Conservation (phyloP, 257 asterid genomes). For the Nicotiana paniculata region DNA sequence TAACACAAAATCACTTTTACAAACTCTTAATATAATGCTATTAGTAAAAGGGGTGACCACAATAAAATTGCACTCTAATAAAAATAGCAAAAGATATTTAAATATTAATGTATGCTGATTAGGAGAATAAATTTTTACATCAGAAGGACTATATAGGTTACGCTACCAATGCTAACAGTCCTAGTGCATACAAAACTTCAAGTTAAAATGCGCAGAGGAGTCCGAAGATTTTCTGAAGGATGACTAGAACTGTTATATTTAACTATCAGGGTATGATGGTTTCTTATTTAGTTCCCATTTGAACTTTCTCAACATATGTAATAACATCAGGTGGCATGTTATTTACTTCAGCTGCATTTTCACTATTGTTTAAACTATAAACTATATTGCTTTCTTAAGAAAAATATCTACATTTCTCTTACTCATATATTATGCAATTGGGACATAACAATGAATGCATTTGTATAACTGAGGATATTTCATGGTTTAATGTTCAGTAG, state of each 20-base stretch:
- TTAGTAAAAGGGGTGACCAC: too few relatives aligned
- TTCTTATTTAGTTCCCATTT: neutral
- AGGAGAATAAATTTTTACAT: too few relatives aligned
- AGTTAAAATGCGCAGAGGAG: too few relatives aligned
- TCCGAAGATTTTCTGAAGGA: neutral
- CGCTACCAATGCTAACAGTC: too few relatives aligned
- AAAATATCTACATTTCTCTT: neutral
- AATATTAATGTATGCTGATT: too few relatives aligned
- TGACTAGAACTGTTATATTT: neutral
- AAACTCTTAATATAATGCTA: too few relatives aligned
- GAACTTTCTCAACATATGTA: neutral
- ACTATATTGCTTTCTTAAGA: neutral
- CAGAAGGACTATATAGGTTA: too few relatives aligned
- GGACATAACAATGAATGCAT: neutral
- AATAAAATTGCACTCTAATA: too few relatives aligned
- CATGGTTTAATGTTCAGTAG: constrained; percentile 1
- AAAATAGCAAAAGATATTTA: too few relatives aligned
- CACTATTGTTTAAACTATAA: neutral
- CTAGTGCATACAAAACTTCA: too few relatives aligned
- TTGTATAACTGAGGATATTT: neutral
- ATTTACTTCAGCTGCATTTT: neutral
- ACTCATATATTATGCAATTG: neutral
- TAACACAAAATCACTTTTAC: too few relatives aligned
- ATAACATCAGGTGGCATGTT: too few relatives aligned
- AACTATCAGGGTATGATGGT: neutral